These are phyloP conservation scores for Leishmania turanica DNA, from an alignment of 208 protist genomes.

Conservation along the genomic window DNA sequence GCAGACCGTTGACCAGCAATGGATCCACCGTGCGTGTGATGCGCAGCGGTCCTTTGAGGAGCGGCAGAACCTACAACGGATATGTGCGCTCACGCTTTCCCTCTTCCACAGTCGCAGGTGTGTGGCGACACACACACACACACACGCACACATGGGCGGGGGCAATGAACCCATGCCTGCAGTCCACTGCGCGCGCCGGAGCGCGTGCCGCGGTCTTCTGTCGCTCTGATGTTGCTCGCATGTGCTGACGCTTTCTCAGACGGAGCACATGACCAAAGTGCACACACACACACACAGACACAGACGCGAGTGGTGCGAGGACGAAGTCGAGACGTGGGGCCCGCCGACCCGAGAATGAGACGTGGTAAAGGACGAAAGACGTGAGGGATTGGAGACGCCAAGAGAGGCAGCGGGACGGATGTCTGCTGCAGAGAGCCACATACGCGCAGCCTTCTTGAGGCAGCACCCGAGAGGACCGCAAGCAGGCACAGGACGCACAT, in stretches of 20 bases:
- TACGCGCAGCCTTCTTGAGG: neutral
- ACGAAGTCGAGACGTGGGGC: neutral
- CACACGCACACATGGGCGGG: neutral
- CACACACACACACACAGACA: neutral
- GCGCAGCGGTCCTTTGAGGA: neutral
- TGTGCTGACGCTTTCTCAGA: neutral
- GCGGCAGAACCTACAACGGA: neutral
- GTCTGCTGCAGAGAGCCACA: neutral
- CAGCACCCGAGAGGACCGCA: neutral
- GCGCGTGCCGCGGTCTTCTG: neutral
- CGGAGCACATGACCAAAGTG: neutral
- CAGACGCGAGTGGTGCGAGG: neutral
- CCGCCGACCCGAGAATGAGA: neutral
- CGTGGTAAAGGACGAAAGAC: neutral
- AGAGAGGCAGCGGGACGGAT: neutral
- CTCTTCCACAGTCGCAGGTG: neutral
- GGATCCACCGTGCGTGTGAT: neutral
- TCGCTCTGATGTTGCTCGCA: neutral
- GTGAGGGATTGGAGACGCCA: neutral
- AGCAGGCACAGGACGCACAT: neutral
- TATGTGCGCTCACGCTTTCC: neutral
- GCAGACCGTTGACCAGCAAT: neutral
- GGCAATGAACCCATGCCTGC: neutral
- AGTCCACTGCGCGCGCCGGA: neutral
- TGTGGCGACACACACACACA: neutral